Percentiles rank a stretch among this genome's conserved stretches.
phyloP scores from a whole-genome alignment of 2,329 filamentous ascomycete species.

The Arthrobotrys iridis region DNA sequence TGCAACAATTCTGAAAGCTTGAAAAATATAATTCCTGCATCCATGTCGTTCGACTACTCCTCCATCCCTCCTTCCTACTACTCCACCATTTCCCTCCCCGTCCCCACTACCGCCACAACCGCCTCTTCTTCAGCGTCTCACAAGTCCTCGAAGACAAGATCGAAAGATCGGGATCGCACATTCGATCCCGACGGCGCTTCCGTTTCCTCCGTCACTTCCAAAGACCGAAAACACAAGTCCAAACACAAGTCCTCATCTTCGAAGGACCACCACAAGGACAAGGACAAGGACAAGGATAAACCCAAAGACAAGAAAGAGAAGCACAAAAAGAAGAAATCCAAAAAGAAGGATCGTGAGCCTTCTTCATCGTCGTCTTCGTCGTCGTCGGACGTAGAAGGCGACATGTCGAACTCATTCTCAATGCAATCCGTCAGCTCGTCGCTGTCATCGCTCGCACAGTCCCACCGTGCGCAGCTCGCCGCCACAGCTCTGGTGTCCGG shows the following conservation, averaged over 20 bases:
- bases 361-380: not conserved
- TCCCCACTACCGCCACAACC: not conserved
- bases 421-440: conserved; percentile 34
- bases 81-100: conserved; percentile 10
- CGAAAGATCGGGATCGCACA: conserved; percentile 28
- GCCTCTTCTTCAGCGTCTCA: conserved; percentile 21
- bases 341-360: not conserved
- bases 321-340: conserved; percentile 25
- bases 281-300: not conserved
- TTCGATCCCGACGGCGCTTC: conserved; percentile 33
- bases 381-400: conserved; percentile 3
- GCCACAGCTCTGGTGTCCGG: conserved; percentile 76
- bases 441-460: conserved; percentile 59
- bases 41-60: conserved; percentile 23
- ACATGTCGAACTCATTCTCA: conserved; percentile 28
- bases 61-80: conserved; percentile 12
- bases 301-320: conserved; percentile 21
- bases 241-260: conserved; percentile 30
- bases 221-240: conserved; percentile 38
- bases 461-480: conserved; percentile 70
- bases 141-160: conserved; percentile 39
- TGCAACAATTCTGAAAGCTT: conserved; percentile 1
- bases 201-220: not conserved
- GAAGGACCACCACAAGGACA: conserved; percentile 3
- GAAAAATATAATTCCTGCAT: too few species aligned